Evolutionary conservation across 805 yeast genomes (phyloP).

Genomic region (Saccharomyces cerevisiae): DNA sequence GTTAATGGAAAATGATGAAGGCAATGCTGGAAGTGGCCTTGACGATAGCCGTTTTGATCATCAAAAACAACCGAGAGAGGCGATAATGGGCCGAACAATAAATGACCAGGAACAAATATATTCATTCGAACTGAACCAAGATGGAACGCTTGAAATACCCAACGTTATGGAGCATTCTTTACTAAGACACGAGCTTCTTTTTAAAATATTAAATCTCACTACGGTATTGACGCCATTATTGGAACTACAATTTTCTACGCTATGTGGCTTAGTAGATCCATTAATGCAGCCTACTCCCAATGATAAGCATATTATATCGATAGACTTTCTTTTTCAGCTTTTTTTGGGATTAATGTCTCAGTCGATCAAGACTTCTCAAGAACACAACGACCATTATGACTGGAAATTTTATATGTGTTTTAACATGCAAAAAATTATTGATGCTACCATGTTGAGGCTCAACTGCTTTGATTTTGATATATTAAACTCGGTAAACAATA

Average conservation of each 20-base stretch:
- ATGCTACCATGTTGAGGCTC: slow-evolving; percentile 15
- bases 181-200: slow-evolving; percentile 20
- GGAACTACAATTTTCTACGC: slow-evolving; percentile 17
- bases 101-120: slow-evolving; percentile 11
- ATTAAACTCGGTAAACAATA: slow-evolving; percentile 15
- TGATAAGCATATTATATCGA: slow-evolving; percentile 44
- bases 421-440: slow-evolving; percentile 26
- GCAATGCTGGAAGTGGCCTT: not conserved
- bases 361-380: slow-evolving; percentile 9
- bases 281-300: slow-evolving; percentile 61
- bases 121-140: slow-evolving; percentile 18
- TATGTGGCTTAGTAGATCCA: slow-evolving; percentile 47
- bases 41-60: not conserved
- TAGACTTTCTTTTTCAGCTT: slow-evolving; percentile 47
- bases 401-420: slow-evolving; percentile 23
- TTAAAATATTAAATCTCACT: slow-evolving; percentile 11
- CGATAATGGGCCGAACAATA: not conserved
- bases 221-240: slow-evolving; percentile 16
- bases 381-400: slow-evolving; percentile 9
- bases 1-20: not conserved
- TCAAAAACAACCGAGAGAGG: not conserved
- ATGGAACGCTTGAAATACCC: slow-evolving; percentile 13
- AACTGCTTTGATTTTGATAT: slow-evolving; percentile 23
- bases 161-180: slow-evolving; percentile 18
- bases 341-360: slow-evolving; percentile 37